Evolutionary conservation across 2,329 filamentous ascomycete species (phyloP).

Genomic region (Colletotrichum nymphaeae): DNA sequence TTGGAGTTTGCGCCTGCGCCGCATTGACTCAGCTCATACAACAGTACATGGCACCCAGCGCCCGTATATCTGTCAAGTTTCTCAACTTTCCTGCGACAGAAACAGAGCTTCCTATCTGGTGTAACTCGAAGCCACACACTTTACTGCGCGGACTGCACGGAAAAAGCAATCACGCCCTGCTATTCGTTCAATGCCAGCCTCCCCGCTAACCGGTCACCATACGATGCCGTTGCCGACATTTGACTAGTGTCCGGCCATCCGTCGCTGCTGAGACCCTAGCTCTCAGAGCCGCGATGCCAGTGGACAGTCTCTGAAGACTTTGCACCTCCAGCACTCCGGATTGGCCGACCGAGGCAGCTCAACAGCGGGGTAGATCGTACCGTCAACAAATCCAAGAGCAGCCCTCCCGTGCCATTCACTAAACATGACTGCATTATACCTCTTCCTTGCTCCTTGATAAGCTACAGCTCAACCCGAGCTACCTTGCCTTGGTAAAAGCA

Average conservation of each 20-base stretch:
- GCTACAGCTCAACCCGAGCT: background rate
- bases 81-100: background rate
- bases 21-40: background rate
- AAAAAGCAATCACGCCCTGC: background rate
- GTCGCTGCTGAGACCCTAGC: background rate
- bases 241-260: conserved; percentile 28
- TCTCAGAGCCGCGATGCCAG: background rate
- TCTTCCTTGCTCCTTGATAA: background rate
- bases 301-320: background rate
- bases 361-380: conserved; percentile 7
- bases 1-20: background rate
- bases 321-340: background rate
- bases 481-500: background rate
- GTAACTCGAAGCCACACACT: background rate
- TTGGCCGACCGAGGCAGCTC: conserved; percentile 7
- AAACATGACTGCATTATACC: background rate
- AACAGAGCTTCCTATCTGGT: background rate
- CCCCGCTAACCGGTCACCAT: conserved; percentile 2
- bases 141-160: background rate
- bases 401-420: conserved; percentile 3
- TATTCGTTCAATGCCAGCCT: conserved; percentile 18
- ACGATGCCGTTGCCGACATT: conserved; percentile 3
- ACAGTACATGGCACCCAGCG: background rate
- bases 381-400: conserved; percentile 8
- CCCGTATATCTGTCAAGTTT: conserved; percentile 4